A percentile compares a stretch with the other conserved stretches of the same genome.
Evolutionary conservation across 2,329 filamentous ascomycete species (phyloP).

Genomic region (Lasiodiplodia sp.): DNA sequence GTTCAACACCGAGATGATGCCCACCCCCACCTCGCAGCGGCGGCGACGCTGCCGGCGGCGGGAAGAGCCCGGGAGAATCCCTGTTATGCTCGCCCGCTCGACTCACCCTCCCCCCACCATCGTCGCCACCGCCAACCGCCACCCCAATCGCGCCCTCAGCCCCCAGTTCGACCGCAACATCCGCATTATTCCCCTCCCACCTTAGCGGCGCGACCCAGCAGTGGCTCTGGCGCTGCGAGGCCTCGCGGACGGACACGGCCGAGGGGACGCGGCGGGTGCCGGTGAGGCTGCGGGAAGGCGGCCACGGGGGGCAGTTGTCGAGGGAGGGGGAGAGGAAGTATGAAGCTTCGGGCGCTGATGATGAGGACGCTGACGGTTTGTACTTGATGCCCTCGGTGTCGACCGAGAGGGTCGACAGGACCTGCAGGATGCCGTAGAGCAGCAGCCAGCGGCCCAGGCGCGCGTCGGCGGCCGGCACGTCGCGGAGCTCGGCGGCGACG

Average conservation of each 20-base stretch:
- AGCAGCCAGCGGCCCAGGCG: conserved; percentile 55
- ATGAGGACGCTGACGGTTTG: background rate
- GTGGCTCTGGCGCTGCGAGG: conserved; percentile 43
- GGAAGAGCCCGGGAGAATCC: too few species aligned
- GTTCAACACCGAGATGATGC: too few species aligned
- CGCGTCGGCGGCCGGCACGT: conserved; percentile 50
- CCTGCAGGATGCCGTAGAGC: conserved; percentile 51
- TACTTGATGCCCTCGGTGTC: conserved; percentile 49
- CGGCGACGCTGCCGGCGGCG: background rate
- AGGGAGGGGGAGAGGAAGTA: conserved; percentile 52
- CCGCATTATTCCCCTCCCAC: conserved; percentile 4
- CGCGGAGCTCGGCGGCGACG: conserved; percentile 40
- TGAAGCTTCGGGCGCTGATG: too few species aligned
- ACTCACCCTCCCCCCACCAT: background rate
- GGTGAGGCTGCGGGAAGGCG: conserved; percentile 31
- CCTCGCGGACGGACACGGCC: conserved; percentile 38
- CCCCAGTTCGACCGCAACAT: conserved; percentile 4
- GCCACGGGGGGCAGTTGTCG: conserved; percentile 48
- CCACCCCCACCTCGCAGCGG: background rate
- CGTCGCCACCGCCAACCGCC: background rate
- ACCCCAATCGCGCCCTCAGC: background rate
- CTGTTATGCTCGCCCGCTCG: background rate
- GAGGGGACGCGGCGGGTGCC: conserved; percentile 30
- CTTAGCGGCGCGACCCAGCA: conserved; percentile 47
- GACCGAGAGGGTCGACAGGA: conserved; percentile 51